A percentile compares a stretch with the other conserved stretches of the same genome.
These are phyloP conservation scores for Diospyros kaki DNA, from an alignment of 148 eudicot species.

Conservation along the genomic window DNA sequence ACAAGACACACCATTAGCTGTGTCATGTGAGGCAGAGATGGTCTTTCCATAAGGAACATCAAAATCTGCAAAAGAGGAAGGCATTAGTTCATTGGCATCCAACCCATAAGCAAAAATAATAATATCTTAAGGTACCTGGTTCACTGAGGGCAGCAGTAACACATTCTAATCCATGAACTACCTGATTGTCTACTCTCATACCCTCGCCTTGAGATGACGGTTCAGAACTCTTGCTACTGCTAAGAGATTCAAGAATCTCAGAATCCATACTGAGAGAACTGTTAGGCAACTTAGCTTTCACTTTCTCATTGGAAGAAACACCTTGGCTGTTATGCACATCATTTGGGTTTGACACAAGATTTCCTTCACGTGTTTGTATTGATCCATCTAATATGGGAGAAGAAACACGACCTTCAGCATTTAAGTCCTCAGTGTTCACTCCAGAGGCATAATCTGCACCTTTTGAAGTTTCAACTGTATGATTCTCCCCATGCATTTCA, in stretches of 20 bases:
- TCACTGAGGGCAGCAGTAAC: slow-evolving; percentile 16
- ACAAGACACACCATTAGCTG: slow-evolving; percentile 17
- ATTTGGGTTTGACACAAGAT: slow-evolving; percentile 2
- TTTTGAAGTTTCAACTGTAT: slow-evolving; percentile 13
- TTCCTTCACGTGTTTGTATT: background rate
- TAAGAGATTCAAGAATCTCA: slow-evolving; percentile 17
- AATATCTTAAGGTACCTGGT: slow-evolving; percentile 32
- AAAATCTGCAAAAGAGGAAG: slow-evolving; percentile 10
- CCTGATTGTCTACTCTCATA: slow-evolving; percentile 16
- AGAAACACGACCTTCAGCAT: slow-evolving; percentile 10
- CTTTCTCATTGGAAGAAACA: slow-evolving; percentile 24
- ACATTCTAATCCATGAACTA: slow-evolving; percentile 25
- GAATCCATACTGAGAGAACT: slow-evolving; percentile 20
- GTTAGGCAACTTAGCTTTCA: slow-evolving; percentile 11
- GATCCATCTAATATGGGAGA: slow-evolving; percentile 14
- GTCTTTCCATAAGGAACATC: slow-evolving; percentile 4
- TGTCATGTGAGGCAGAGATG: slow-evolving; percentile 8
- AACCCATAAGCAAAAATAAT: background rate
- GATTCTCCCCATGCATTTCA: background rate
- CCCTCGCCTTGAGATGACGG: slow-evolving; percentile 22
- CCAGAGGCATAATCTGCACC: slow-evolving; percentile 16
- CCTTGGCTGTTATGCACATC: slow-evolving; percentile 20
- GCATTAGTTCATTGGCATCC: background rate
- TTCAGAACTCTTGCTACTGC: slow-evolving; percentile 17
- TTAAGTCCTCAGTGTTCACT: slow-evolving; percentile 7